Conservation (phyloP, 2,329 filamentous ascomycete genomes). For the Peltaster fructicola region DNA sequence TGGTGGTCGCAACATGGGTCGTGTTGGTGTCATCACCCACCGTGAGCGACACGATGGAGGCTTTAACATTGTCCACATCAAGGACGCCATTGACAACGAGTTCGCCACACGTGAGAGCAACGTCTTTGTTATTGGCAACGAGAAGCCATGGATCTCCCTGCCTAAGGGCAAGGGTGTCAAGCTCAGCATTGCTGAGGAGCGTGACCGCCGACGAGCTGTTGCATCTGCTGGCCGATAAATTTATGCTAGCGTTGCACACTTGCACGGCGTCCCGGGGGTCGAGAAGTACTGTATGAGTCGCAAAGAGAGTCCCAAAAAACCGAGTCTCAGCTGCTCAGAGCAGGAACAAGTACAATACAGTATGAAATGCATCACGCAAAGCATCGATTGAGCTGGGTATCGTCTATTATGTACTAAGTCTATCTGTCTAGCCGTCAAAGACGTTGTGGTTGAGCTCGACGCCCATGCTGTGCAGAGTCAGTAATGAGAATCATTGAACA, state of each 20-base stretch:
- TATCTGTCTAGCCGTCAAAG: slow-evolving; percentile 52
- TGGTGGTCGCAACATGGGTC: slow-evolving; percentile 99
- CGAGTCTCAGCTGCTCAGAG: no score
- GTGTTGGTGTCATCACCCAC: slow-evolving; percentile 99
- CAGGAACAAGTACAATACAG: slow-evolving; percentile 2
- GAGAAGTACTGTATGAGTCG: slow-evolving; percentile 5
- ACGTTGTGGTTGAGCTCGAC: slow-evolving; percentile 77
- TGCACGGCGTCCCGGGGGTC: no score
- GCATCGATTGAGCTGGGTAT: no score
- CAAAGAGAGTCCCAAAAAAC: slow-evolving; percentile 5
- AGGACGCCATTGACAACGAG: slow-evolving; percentile 99
- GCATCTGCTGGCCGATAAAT: slow-evolving; percentile 31
- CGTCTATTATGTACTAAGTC: slow-evolving; percentile 3
- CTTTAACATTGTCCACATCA: slow-evolving; percentile 95
- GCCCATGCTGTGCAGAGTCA: slow-evolving; percentile 47
- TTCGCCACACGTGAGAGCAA: slow-evolving; percentile 99
- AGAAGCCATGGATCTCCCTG: slow-evolving; percentile 98
- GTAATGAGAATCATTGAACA: neutral
- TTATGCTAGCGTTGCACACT: no score
- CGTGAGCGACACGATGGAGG: slow-evolving; percentile 99
- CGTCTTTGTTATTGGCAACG: slow-evolving; percentile 96
- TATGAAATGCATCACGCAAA: neutral
- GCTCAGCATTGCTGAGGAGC: slow-evolving; percentile 97
- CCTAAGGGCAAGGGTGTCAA: slow-evolving; percentile 99
- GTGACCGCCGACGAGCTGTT: slow-evolving; percentile 81